phyloP scores from a whole-genome alignment of 75 land plant species.

The Larix kaempferi region DNA sequence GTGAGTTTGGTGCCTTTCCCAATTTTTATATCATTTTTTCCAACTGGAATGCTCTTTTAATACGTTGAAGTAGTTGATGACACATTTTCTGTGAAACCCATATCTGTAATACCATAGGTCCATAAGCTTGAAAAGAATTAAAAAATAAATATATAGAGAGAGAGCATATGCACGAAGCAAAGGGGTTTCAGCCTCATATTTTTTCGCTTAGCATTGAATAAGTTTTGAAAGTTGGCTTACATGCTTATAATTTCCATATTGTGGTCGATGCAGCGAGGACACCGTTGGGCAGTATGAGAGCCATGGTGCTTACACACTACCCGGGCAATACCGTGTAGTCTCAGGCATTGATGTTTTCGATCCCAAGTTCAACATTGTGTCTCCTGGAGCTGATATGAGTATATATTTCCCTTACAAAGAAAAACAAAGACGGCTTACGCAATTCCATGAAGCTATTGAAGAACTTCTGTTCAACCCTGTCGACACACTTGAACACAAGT shows the following conservation, averaged over 20 bases:
- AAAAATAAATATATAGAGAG: neutral
- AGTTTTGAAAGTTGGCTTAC: neutral
- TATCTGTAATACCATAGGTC: no score
- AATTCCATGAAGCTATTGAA: slow-evolving; percentile 71
- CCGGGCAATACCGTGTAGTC: slow-evolving; percentile 80
- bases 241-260: neutral
- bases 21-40: no score
- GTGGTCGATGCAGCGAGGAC: slow-evolving; percentile 52
- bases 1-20: slow-evolving; percentile 12
- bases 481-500: slow-evolving; percentile 79
- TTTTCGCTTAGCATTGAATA: neutral
- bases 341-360: slow-evolving; percentile 93
- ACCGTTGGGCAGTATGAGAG: slow-evolving; percentile 94
- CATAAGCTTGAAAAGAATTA: neutral
- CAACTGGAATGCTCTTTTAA: no score
- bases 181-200: neutral
- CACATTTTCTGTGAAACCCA: no score
- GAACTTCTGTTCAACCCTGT: slow-evolving; percentile 63
- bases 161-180: neutral
- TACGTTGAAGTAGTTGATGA: no score
- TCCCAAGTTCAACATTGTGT: slow-evolving; percentile 95
- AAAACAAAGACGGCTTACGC: slow-evolving; percentile 52
- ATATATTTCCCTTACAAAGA: slow-evolving; percentile 88
- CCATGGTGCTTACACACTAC: slow-evolving; percentile 83
- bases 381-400: slow-evolving; percentile 93